These are phyloP conservation scores for Suhomyces choctaworum DNA, from an alignment of 1,139 yeast genomes.

Conservation along the genomic window DNA sequence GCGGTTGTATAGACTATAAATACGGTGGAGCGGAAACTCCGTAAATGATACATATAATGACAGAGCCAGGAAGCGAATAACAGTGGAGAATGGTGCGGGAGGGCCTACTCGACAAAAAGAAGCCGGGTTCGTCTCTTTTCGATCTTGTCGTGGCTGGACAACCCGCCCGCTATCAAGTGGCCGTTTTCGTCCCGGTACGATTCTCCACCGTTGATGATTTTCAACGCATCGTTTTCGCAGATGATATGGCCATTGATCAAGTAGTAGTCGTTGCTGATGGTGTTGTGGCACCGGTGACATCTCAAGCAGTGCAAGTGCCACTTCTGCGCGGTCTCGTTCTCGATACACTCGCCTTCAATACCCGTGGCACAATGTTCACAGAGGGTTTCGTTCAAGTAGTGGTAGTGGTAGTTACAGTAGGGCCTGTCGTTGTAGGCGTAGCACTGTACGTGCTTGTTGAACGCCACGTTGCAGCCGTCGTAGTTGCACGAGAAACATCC, in stretches of 20 bases:
- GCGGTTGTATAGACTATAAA: slow-evolving; percentile 3
- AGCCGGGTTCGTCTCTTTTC: slow-evolving; percentile 49
- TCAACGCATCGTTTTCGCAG: slow-evolving; percentile 49
- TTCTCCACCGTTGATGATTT: slow-evolving; percentile 27
- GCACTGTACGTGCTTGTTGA: slow-evolving; percentile 66
- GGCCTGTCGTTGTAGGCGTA: slow-evolving; percentile 80
- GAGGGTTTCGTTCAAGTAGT: slow-evolving; percentile 67
- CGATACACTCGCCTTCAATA: slow-evolving; percentile 90
- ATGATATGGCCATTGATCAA: slow-evolving; percentile 50
- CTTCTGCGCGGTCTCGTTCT: slow-evolving; percentile 64
- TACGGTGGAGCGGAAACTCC: neutral
- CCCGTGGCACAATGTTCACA: slow-evolving; percentile 73
- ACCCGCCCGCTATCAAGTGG: slow-evolving; percentile 26
- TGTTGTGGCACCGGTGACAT: slow-evolving; percentile 52
- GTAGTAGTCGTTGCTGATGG: slow-evolving; percentile 57
- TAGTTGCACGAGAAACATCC: slow-evolving; percentile 72
- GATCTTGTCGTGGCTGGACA: slow-evolving; percentile 35
- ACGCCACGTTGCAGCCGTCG: slow-evolving; percentile 51
- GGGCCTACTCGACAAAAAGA: slow-evolving; percentile 33
- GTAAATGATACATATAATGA: slow-evolving; percentile 7
- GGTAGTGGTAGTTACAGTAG: slow-evolving; percentile 82
- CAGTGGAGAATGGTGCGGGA: too few relatives aligned
- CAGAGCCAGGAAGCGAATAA: slow-evolving; percentile 1
- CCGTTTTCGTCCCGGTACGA: slow-evolving; percentile 27
- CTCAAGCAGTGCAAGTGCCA: slow-evolving; percentile 66